Percentiles rank a stretch among this genome's conserved stretches.
Evolutionary conservation across 208 protist genomes (phyloP).

Genomic region (Acanthamoeba culbertsoni): DNA sequence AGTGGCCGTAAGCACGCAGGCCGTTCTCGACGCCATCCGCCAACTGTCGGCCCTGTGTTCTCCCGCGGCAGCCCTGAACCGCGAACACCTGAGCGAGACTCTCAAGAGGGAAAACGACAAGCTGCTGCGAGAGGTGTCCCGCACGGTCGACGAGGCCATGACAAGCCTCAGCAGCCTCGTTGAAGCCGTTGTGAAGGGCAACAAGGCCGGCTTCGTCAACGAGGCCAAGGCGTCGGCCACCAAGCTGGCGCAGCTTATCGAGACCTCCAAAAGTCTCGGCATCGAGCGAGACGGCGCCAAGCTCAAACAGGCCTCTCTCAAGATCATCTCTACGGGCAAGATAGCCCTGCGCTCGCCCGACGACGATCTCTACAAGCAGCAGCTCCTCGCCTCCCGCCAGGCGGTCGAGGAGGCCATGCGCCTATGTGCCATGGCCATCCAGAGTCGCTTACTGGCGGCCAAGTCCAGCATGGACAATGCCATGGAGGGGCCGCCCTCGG

Average conservation of each 20-base stretch:
- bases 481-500: background rate
- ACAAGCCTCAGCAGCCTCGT: background rate
- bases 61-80: background rate
- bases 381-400: background rate
- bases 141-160: background rate
- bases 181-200: background rate
- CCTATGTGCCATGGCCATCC: slow-evolving; percentile 41
- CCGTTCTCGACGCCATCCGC: slow-evolving; percentile 2
- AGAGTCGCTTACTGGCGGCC: background rate
- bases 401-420: slow-evolving; percentile 8
- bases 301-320: slow-evolving; percentile 54
- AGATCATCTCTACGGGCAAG: slow-evolving; percentile 51
- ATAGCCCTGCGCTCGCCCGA: slow-evolving; percentile 8
- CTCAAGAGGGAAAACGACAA: slow-evolving; percentile 17
- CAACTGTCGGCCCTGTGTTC: background rate
- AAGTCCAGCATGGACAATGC: background rate
- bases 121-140: background rate
- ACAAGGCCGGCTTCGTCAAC: slow-evolving; percentile 45
- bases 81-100: background rate
- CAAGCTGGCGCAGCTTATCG: slow-evolving; percentile 49
- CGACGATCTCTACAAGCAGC: slow-evolving; percentile 24
- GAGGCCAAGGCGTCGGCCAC: slow-evolving; percentile 42
- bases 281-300: slow-evolving; percentile 47
- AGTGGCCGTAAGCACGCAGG: slow-evolving; percentile 17
- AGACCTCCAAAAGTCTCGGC: slow-evolving; percentile 37